Conservation (phyloP, 2,329 filamentous ascomycete genomes). For the Sarocladium kiliense region DNA sequence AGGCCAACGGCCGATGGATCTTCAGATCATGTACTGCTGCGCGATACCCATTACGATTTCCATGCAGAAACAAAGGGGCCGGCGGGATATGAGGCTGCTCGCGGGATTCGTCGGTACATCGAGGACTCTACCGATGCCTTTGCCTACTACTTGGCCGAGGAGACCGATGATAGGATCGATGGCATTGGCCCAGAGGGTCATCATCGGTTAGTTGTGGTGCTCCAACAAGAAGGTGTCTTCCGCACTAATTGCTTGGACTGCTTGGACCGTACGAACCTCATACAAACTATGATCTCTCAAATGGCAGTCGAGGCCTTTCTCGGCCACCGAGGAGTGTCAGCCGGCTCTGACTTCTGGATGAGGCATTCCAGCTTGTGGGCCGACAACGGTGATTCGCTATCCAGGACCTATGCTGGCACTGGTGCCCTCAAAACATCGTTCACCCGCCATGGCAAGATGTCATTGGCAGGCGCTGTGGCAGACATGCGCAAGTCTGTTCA, state of each 20-base stretch:
- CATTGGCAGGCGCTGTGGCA: constrained; percentile 85
- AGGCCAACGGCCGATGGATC: constrained; percentile 48
- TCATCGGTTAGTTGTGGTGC: constrained; percentile 57
- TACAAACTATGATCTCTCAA: constrained; percentile 92
- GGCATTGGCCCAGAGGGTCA: constrained; percentile 16
- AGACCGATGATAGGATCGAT: constrained; percentile 47
- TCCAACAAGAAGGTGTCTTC: constrained; percentile 95
- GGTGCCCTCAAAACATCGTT: constrained; percentile 94
- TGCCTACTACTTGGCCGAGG: constrained; percentile 84
- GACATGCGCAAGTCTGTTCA: constrained; percentile 93
- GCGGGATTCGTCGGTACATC: constrained; percentile 73
- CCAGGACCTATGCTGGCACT: constrained; percentile 93
- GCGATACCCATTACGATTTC: constrained; percentile 89
- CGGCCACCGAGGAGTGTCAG: constrained; percentile 61
- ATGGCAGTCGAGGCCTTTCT: constrained; percentile 89
- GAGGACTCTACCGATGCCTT: constrained; percentile 78
- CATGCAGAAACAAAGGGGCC: constrained; percentile 88
- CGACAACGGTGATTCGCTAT: constrained; percentile 91
- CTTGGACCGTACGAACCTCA: constrained; percentile 89
- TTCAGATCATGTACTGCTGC: constrained; percentile 67
- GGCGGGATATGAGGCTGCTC: constrained; percentile 85
- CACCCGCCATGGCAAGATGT: constrained; percentile 93
- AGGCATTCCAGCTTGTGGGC: constrained; percentile 92
- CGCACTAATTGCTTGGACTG: constrained; percentile 96
- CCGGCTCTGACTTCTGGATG: constrained; percentile 81